Evolutionary conservation across 257 asterid species (phyloP).

Genomic region (Datura wrightii): DNA sequence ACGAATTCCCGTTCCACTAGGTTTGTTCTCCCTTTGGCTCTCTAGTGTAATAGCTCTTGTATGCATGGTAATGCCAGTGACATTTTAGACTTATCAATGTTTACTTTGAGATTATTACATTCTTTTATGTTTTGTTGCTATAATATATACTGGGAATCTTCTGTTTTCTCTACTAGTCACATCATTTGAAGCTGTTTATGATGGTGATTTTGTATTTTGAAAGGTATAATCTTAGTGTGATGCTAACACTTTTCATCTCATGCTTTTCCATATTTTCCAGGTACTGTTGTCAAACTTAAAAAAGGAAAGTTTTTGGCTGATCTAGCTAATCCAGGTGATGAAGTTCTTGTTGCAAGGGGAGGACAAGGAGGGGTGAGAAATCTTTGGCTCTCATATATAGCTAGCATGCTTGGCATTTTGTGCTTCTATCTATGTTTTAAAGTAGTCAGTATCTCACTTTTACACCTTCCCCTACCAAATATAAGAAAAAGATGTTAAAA

Average conservation of each 20-base stretch:
- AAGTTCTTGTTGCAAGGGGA: constrained; percentile 92
- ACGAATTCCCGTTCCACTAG: constrained; percentile 89
- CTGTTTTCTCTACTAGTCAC: neutral
- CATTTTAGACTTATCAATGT: neutral
- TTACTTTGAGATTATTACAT: neutral
- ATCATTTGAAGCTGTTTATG: neutral
- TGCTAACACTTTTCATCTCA: neutral
- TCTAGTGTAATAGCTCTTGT: constrained; percentile 2
- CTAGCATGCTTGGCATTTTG: constrained; percentile 14
- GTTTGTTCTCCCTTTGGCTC: constrained; percentile 47
- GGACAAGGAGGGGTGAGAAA: constrained; percentile 98
- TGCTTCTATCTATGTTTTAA: neutral
- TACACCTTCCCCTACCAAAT: neutral
- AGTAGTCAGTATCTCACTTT: neutral
- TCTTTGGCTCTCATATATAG: constrained; percentile 33
- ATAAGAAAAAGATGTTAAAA: neutral
- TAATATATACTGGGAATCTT: neutral
- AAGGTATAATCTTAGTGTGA: neutral
- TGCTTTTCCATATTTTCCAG: constrained; percentile 45
- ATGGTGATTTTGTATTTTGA: neutral
- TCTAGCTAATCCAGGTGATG: constrained; percentile 83
- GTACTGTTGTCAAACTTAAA: constrained; percentile 89
- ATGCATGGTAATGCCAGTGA: neutral
- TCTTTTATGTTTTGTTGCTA: constrained; percentile 16
- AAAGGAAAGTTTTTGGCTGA: constrained; percentile 93